phyloP scores from a whole-genome alignment of 495 filamentous ascomycete genomes.

The Penicillium daleae region DNA sequence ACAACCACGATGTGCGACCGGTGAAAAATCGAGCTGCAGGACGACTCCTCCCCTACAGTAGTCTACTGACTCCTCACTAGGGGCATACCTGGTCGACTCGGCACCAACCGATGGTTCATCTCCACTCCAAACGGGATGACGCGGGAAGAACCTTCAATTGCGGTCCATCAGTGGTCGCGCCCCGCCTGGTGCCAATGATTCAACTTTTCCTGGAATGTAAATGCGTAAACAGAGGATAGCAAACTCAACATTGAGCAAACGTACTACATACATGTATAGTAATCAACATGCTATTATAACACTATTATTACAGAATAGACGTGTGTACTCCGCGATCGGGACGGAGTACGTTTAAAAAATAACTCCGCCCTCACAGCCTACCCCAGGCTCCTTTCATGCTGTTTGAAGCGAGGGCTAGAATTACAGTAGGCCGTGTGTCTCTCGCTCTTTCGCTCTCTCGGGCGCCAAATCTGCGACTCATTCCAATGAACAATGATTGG shows the following conservation, averaged over 20 bases:
- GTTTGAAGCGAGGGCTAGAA: conserved; percentile 5
- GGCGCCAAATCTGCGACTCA: conserved; percentile 1
- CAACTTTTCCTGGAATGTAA: not conserved
- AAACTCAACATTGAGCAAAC: too few relatives aligned
- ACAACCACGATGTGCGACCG: conserved; percentile 1
- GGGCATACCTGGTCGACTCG: not conserved
- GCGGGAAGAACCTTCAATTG: conserved; percentile 27
- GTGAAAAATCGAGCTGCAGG: conserved; percentile 1
- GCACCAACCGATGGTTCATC: conserved; percentile 25
- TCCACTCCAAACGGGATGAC: conserved; percentile 16
- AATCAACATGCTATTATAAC: too few relatives aligned
- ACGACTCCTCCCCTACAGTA: not conserved
- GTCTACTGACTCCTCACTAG: not conserved
- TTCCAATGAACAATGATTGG: not conserved
- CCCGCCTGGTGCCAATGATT: conserved; percentile 3
- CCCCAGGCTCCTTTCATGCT: not conserved
- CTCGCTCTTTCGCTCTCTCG: not conserved
- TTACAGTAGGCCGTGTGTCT: not conserved
- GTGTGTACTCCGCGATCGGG: not conserved
- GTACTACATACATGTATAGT: too few relatives aligned
- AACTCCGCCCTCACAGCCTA: not conserved
- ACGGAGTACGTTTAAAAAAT: not conserved
- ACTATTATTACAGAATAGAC: not conserved
- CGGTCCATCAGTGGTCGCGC: conserved; percentile 6
- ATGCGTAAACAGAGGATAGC: not conserved